Conservation (phyloP, 2,329 filamentous ascomycete genomes). For the Apiospora kogelbergensis region DNA sequence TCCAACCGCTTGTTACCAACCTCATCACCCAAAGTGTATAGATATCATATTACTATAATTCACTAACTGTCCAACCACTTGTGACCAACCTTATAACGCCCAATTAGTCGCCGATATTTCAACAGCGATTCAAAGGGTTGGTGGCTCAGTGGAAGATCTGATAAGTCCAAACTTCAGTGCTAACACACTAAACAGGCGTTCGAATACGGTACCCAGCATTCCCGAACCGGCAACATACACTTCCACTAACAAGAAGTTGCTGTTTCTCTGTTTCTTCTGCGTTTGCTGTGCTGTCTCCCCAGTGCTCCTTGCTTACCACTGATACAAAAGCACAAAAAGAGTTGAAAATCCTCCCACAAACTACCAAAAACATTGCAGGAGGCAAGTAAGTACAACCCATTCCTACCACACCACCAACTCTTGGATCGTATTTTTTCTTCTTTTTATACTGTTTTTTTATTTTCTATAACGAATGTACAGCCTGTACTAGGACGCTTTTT, state of each 20-base stretch:
- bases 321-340: not conserved
- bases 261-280: not conserved
- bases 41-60: no score
- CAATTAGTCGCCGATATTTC: not conserved
- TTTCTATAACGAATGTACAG: no score
- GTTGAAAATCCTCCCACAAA: not conserved
- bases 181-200: not conserved
- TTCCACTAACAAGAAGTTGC: not conserved
- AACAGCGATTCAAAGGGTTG: not conserved
- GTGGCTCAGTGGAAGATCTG: not conserved
- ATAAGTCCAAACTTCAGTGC: not conserved
- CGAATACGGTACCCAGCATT: not conserved
- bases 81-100: not conserved
- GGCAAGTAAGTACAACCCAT: not conserved
- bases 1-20: not conserved
- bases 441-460: no score
- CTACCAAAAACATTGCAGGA: not conserved
- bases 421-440: not conserved
- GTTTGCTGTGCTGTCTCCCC: not conserved
- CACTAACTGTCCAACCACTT: not conserved
- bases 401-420: not conserved
- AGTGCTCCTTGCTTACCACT: not conserved
- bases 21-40: not conserved
- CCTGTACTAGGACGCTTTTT: no score
- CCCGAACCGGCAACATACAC: not conserved